phyloP scores from a whole-genome alignment of 2,329 filamentous ascomycete species.

The Arthrobotrys sinensis region DNA sequence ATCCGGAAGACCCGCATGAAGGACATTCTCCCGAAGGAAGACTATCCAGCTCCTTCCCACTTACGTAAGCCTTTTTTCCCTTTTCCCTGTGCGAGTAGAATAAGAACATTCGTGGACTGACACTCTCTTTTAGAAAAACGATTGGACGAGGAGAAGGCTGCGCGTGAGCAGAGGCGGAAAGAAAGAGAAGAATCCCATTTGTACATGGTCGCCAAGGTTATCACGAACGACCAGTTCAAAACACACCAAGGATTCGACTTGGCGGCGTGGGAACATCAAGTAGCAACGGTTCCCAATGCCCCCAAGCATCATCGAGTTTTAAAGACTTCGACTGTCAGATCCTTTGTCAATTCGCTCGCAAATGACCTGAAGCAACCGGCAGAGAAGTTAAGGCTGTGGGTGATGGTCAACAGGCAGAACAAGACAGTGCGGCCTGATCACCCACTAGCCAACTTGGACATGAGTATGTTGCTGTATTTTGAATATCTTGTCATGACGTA shows the following conservation, averaged over 20 bases:
- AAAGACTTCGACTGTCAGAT: constrained; percentile 80
- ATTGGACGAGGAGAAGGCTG: constrained; percentile 85
- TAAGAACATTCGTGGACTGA: constrained; percentile 7
- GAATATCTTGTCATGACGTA: neutral
- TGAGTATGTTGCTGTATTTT: constrained; percentile 69
- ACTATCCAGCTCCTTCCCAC: constrained; percentile 76
- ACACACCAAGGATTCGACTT: constrained; percentile 88
- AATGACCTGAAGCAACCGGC: constrained; percentile 76
- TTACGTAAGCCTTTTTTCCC: constrained; percentile 74
- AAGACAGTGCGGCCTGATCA: constrained; percentile 94
- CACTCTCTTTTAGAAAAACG: constrained; percentile 73
- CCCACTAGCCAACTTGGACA: constrained; percentile 82
- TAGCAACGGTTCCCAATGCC: constrained; percentile 71
- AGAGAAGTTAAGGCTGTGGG: constrained; percentile 85
- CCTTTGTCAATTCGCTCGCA: constrained; percentile 81
- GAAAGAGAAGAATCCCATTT: constrained; percentile 95
- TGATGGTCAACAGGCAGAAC: constrained; percentile 98
- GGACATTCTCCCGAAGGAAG: constrained; percentile 83
- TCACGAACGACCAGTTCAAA: constrained; percentile 85
- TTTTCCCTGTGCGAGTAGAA: neutral
- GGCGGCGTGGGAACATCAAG: constrained; percentile 75
- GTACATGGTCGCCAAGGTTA: constrained; percentile 86
- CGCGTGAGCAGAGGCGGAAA: constrained; percentile 82
- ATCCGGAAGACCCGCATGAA: constrained; percentile 90
- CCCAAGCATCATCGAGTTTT: constrained; percentile 81